Evolutionary conservation across 495 filamentous ascomycete genomes (phyloP).

Genomic region (Hypoxylon crocopeplum): DNA sequence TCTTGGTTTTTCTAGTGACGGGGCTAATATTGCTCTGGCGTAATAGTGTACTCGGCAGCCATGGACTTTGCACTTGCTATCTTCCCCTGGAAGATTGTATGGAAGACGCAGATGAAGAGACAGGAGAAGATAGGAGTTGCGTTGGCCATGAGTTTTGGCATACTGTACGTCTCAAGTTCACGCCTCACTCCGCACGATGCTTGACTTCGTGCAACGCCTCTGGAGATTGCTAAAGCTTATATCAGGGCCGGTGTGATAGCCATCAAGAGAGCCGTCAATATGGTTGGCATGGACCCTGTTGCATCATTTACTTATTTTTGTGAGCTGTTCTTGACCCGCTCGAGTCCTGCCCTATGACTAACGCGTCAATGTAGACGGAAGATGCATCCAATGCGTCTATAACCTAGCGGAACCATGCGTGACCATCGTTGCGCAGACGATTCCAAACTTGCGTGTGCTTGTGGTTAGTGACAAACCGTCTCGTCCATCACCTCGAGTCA

Average conservation of each 20-base stretch:
- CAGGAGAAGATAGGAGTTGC: slow-evolving; percentile 49
- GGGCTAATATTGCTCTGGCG: not conserved
- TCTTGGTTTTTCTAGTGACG: not conserved
- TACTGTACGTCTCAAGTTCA: slow-evolving; percentile 41
- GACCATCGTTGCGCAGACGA: slow-evolving; percentile 15
- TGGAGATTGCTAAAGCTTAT: not conserved
- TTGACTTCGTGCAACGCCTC: too few relatives aligned
- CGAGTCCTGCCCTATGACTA: not conserved
- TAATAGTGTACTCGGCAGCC: slow-evolving; percentile 42
- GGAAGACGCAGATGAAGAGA: slow-evolving; percentile 42
- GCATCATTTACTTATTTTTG: slow-evolving; percentile 16
- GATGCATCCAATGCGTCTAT: slow-evolving; percentile 22
- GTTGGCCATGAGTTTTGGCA: slow-evolving; percentile 50
- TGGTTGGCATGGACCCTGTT: slow-evolving; percentile 9
- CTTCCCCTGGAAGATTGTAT: slow-evolving; percentile 47
- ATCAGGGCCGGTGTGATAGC: slow-evolving; percentile 22
- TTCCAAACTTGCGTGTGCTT: slow-evolving; percentile 14
- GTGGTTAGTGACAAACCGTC: not conserved
- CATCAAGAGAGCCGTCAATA: slow-evolving; percentile 11
- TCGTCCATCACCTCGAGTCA: not conserved
- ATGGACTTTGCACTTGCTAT: slow-evolving; percentile 47
- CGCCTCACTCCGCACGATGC: too few relatives aligned
- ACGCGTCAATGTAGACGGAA: not conserved
- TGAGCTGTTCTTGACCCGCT: not conserved
- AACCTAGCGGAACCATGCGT: slow-evolving; percentile 17